Conservation (phyloP, 352 stramenopile species). For the Pythium utonaiense region DNA sequence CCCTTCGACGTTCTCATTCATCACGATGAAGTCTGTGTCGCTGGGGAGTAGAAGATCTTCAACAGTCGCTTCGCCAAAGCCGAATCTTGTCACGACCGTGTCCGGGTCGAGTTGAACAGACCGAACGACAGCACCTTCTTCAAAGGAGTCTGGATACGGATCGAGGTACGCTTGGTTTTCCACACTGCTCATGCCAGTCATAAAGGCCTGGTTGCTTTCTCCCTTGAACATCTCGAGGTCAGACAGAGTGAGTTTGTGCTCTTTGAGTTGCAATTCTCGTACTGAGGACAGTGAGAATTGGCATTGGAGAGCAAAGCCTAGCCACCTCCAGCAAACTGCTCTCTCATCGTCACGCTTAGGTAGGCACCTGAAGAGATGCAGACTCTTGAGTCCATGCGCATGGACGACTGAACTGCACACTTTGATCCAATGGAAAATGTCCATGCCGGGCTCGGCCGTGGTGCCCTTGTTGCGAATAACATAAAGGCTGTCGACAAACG, state of each 20-base stretch:
- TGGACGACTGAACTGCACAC: neutral
- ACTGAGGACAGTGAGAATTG: neutral
- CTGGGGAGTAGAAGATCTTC: neutral
- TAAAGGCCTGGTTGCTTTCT: neutral
- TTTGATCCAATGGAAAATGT: neutral
- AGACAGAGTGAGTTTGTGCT: neutral
- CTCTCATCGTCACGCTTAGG: neutral
- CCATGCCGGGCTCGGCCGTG: no score
- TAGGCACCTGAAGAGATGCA: neutral
- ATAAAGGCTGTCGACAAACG: neutral
- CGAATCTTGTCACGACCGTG: neutral
- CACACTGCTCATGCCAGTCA: neutral
- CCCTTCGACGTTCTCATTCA: neutral
- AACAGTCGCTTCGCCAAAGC: neutral
- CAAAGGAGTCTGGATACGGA: neutral
- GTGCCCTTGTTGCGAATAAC: neutral
- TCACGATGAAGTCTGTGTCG: neutral
- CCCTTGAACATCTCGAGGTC: constrained; percentile 1
- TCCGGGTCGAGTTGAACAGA: neutral
- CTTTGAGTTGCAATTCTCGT: neutral
- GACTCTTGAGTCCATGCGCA: neutral
- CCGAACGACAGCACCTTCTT: neutral
- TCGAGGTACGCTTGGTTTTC: neutral
- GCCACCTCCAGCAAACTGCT: constrained; percentile 1
- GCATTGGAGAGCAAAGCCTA: neutral